Conservation (phyloP, 805 yeast genomes). For the Yamadazyma phyllophila region DNA sequence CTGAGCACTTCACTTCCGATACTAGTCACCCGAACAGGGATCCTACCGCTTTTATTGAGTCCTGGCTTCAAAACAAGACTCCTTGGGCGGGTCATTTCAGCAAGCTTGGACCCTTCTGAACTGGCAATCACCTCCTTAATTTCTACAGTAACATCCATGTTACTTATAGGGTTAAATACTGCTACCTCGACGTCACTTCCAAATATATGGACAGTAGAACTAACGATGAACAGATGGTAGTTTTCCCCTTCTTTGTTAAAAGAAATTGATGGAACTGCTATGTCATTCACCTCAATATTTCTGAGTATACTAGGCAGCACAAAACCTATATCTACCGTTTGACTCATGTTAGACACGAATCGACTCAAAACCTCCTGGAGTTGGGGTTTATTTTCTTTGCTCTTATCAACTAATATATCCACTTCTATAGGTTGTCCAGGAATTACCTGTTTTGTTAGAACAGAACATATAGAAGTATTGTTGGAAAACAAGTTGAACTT, state of each 20-base stretch:
- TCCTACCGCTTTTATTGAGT: slow-evolving; percentile 44
- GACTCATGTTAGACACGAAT: slow-evolving; percentile 6
- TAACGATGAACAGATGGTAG: slow-evolving; percentile 41
- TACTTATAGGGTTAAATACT: slow-evolving; percentile 52
- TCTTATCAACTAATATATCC: not conserved
- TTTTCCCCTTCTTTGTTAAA: slow-evolving; percentile 1
- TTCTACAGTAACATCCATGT: slow-evolving; percentile 42
- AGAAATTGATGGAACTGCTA: not conserved
- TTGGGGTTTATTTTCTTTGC: not conserved
- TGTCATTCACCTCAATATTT: not conserved
- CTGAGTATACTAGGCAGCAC: not conserved
- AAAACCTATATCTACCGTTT: slow-evolving; percentile 1
- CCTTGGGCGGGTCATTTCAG: slow-evolving; percentile 42
- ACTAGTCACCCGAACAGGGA: slow-evolving; percentile 46
- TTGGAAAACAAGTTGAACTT: not conserved
- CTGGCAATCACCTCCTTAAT: slow-evolving; percentile 48
- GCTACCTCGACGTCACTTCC: slow-evolving; percentile 54
- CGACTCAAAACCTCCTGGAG: slow-evolving; percentile 6
- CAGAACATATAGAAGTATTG: not conserved
- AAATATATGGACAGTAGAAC: slow-evolving; percentile 53
- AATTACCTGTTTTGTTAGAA: not conserved
- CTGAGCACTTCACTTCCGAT: slow-evolving; percentile 50
- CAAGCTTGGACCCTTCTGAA: slow-evolving; percentile 46
- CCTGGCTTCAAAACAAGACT: slow-evolving; percentile 52
- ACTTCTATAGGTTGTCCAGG: slow-evolving; percentile 4